Evolutionary conservation across 2,329 filamentous ascomycete genomes (phyloP), one percentile per base, ranked within the genome.

Genomic region (Paecilomyces variotii): DNA sequence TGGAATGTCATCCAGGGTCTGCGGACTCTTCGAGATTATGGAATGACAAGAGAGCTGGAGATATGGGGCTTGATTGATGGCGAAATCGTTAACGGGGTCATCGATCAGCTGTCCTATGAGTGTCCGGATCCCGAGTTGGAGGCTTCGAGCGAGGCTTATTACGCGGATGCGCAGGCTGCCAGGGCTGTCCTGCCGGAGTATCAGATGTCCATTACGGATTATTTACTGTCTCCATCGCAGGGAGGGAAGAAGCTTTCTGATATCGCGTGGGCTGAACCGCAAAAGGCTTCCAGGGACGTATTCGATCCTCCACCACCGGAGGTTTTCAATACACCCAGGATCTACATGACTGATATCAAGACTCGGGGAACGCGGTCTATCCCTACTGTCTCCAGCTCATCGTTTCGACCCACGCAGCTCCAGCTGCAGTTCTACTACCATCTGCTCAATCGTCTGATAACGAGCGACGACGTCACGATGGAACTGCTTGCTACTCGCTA

Each of bases 1-100:
- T 97, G 92, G 91, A 97, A 97, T 71, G 80, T 94, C 9, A 88
- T 97, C 34, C 90, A 96, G 68, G 91, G 92, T 0, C 69, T 97
- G 55, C 84, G 89, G 19, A 90, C 86, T 1, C 75, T 93, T 56
- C 80, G 87, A 4, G 83, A 88, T 11, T 86, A 81, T 1, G 89
- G 90, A 2, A 77, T 87, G 59, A 91, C 90, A 2, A 80, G 90
- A 19, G 89, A 93, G 72, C 72, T 93, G 27, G 87, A 91, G 66
- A 81, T 97, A 2, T 97, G 93, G 91, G 94, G 93, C 0, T 76
- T 88, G 11, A 72, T 97, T 1, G 86, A 94, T 59, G 91, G 88
- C 1, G 84, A 95, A 65, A 79, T 97, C 25, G 86, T 97, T 60
- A 94, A 90, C 65, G 94, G 94, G 1, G 78, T 97, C 55, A 95